Evolutionary conservation across 371 early-diverging fungal genomes (phyloP).

Genomic region (Vittaforma corneae): DNA sequence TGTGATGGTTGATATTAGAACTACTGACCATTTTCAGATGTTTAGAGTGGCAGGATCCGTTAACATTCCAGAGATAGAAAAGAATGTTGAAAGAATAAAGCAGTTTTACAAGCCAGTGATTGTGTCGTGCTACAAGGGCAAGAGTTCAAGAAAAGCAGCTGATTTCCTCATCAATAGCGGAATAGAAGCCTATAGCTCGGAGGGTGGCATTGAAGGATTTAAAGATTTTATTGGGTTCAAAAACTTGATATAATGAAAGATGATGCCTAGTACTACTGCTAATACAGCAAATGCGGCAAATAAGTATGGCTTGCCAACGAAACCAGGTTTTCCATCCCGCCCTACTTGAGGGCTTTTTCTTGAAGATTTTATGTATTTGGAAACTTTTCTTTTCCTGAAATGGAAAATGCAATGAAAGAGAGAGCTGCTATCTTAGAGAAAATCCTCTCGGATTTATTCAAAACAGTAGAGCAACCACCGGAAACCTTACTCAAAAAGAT

Average conservation of each 20-base stretch:
- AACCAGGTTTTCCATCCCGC: no score
- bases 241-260: neutral
- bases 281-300: neutral
- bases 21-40: slow-evolving; percentile 26
- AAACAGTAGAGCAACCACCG: neutral
- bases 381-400: no score
- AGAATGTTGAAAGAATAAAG: slow-evolving; percentile 6
- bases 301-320: no score
- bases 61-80: slow-evolving; percentile 29
- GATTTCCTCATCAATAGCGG: slow-evolving; percentile 9
- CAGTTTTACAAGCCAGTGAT: slow-evolving; percentile 16
- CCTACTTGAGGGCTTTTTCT: no score
- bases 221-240: slow-evolving; percentile 41
- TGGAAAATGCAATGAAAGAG: slow-evolving; percentile 1
- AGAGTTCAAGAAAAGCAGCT: slow-evolving; percentile 29
- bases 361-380: no score
- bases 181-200: slow-evolving; percentile 17
- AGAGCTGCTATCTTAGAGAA: neutral
- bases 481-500: slow-evolving; percentile 9
- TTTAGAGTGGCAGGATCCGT: slow-evolving; percentile 36
- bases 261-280: neutral
- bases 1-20: slow-evolving; percentile 44
- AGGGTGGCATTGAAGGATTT: slow-evolving; percentile 41
- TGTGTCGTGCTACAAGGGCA: slow-evolving; percentile 44
- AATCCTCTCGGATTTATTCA: slow-evolving; percentile 5